Percentiles rank a stretch among this genome's conserved stretches.
These are phyloP conservation scores for Penicillium odoratum DNA, from an alignment of 495 filamentous ascomycete species.

Conservation along the genomic window DNA sequence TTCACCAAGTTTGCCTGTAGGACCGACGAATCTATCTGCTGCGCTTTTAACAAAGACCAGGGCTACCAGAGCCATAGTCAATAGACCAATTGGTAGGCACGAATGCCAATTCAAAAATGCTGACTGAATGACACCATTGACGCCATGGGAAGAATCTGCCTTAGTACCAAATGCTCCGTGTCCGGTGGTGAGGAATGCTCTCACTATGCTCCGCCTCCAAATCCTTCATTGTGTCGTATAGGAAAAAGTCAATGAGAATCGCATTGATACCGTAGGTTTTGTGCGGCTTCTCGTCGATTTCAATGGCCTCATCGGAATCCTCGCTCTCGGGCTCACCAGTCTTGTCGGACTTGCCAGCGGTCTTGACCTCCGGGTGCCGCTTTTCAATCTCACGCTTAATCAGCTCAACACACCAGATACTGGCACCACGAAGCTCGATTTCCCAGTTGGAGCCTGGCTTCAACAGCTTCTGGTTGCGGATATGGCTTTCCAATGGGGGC, in stretches of 20 bases:
- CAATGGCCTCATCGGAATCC: slow-evolving; percentile 5
- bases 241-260: slow-evolving; percentile 91
- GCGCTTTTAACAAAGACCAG: neutral
- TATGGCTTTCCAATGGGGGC: slow-evolving; percentile 69
- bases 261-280: slow-evolving; percentile 64
- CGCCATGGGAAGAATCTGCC: slow-evolving; percentile 7
- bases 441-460: slow-evolving; percentile 78
- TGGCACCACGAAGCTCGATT: slow-evolving; percentile 82
- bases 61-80: slow-evolving; percentile 14
- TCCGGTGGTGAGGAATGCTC: slow-evolving; percentile 84
- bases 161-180: slow-evolving; percentile 95
- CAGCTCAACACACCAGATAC: slow-evolving; percentile 92
- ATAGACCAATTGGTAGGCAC: neutral
- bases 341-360: slow-evolving; percentile 13
- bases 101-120: neutral
- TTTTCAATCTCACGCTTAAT: slow-evolving; percentile 79
- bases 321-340: slow-evolving; percentile 7
- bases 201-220: slow-evolving; percentile 61
- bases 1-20: neutral
- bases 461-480: slow-evolving; percentile 61
- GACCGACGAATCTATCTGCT: slow-evolving; percentile 2
- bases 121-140: neutral
- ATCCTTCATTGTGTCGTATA: slow-evolving; percentile 92
- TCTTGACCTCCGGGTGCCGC: slow-evolving; percentile 62
- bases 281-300: slow-evolving; percentile 22